Percentiles rank a stretch among this genome's conserved stretches.
These are phyloP conservation scores for Lichenothelia convexa DNA, from an alignment of 495 filamentous ascomycete genomes.

Conservation along the genomic window DNA sequence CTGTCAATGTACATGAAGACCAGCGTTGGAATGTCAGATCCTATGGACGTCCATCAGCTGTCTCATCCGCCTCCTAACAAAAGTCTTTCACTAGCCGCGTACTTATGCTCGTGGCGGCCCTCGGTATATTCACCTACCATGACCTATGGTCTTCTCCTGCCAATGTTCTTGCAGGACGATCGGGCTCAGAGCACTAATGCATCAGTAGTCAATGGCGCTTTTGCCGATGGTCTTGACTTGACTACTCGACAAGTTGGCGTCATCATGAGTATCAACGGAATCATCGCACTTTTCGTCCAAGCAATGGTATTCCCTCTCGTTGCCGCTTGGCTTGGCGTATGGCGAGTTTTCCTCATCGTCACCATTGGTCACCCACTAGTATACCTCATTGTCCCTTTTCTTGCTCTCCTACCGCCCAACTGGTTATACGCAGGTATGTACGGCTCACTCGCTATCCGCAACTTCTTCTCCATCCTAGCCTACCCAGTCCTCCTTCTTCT, in stretches of 20 bases:
- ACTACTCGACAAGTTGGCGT: conserved; percentile 55
- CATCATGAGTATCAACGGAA: conserved; percentile 62
- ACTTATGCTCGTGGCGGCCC: conserved; percentile 47
- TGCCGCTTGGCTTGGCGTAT: conserved; percentile 54
- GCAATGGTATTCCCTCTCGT: conserved; percentile 54
- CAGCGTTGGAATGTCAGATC: conserved; percentile 29
- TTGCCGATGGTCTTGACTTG: conserved; percentile 58
- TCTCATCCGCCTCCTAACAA: conserved; percentile 14
- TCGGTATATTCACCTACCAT: conserved; percentile 81
- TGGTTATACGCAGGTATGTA: conserved; percentile 53
- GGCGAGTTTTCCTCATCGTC: conserved; percentile 51
- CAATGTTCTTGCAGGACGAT: conserved; percentile 68
- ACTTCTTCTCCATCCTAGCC: conserved; percentile 55
- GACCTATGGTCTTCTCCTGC: conserved; percentile 70
- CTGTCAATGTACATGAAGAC: conserved; percentile 31
- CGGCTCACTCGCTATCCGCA: conserved; percentile 48
- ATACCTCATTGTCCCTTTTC: conserved; percentile 56
- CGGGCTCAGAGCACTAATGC: conserved; percentile 16
- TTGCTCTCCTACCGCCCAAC: conserved; percentile 40
- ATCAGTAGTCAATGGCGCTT: conserved; percentile 29
- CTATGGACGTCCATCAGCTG: conserved; percentile 25
- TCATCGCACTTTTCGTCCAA: conserved; percentile 65
- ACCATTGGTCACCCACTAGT: conserved; percentile 57
- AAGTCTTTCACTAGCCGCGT: conserved; percentile 47
- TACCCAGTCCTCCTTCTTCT: conserved; percentile 68